Evolutionary conservation across 2,329 filamentous ascomycete genomes (phyloP), one percentile per base, ranked within the genome.

Genomic region (Fonsecaea multimorphosa): DNA sequence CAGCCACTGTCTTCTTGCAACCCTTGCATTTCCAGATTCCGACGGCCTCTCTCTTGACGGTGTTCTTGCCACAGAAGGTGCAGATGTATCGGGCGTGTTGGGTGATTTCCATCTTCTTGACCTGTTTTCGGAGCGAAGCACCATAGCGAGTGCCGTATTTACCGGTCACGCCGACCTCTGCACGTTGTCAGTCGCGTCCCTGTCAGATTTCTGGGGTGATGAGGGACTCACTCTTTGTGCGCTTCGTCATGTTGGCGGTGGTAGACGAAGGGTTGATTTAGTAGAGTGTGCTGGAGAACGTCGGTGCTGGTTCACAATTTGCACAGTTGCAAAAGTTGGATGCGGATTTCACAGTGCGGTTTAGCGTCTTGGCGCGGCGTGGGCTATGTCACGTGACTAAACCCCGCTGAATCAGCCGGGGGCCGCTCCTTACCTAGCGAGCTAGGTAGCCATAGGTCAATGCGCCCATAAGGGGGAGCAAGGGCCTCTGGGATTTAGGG

Each of bases 101-200:
- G 78, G 92, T 91, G 83, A 98, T 91, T 90, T 98, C 95, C 91
- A 97, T 97, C 91, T 97, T 97, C 92, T 98, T 98, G 80, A 95
- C 90, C 83, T 93, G 93, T 89, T 98, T 98, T 85, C 93, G 92
- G 84, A 98, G 92, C 79, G 95, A 98, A 81, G 95, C 94, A 93
- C 94, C 95, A 85, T 96, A 96, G 90, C 93, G 92, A 81, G 91
- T 93, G 88, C 93, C 93, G 86, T 97, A 97, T 89, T 97, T 96
- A 85, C 93, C 92, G 86, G 94, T 97, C 83, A 97, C 93, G 83
- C 92, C 92, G 89, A 96, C 93, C 91, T 97, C 82, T 84, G 74
- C 63, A 69, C 62, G 66, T 52, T 24, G 59, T 68, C 40, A 68
- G 54, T 49, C 44, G 11, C 5, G 6, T 6, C 36, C 52, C 44